Evolutionary conservation across 2,329 filamentous ascomycete genomes (phyloP).

Genomic region (Trichophyton benhamiae): DNA sequence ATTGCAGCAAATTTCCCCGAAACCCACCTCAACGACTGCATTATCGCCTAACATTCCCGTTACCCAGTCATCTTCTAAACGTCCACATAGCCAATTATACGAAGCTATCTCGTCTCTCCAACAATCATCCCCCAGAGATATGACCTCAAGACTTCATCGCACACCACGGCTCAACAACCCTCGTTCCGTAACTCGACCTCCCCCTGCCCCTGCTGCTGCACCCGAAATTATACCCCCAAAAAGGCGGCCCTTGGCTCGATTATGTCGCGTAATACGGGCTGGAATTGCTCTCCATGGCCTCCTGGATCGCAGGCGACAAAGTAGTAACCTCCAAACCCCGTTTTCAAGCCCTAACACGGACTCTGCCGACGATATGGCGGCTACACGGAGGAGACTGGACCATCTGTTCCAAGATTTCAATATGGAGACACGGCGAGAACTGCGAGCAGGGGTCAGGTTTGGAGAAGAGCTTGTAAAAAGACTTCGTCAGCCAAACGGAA

Average conservation of each 20-base stretch:
- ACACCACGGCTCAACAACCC: background rate
- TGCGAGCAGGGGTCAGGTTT: conserved; percentile 31
- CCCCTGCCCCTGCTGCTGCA: conserved; percentile 1
- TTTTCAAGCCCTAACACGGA: conserved; percentile 9
- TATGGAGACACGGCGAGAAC: conserved; percentile 26
- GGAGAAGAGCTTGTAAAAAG: conserved; percentile 33
- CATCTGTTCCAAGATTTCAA: conserved; percentile 28
- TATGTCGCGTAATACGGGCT: conserved; percentile 26
- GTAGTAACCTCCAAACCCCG: conserved; percentile 10
- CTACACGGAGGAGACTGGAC: conserved; percentile 23
- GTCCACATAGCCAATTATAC: background rate
- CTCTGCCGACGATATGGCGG: conserved; percentile 13
- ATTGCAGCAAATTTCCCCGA: background rate
- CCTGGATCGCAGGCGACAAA: conserved; percentile 13
- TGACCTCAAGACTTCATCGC: background rate
- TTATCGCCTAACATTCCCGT: background rate
- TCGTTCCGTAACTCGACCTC: background rate
- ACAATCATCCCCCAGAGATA: background rate
- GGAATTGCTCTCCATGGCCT: conserved; percentile 29
- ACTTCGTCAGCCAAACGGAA: conserved; percentile 15
- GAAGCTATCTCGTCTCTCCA: background rate
- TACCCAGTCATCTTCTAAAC: background rate
- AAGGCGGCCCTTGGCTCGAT: conserved; percentile 18
- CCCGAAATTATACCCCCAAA: conserved; percentile 5
- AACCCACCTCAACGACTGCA: background rate